Conservation (phyloP, 2,329 filamentous ascomycete species). For the Colletotrichum orchidophilum region DNA sequence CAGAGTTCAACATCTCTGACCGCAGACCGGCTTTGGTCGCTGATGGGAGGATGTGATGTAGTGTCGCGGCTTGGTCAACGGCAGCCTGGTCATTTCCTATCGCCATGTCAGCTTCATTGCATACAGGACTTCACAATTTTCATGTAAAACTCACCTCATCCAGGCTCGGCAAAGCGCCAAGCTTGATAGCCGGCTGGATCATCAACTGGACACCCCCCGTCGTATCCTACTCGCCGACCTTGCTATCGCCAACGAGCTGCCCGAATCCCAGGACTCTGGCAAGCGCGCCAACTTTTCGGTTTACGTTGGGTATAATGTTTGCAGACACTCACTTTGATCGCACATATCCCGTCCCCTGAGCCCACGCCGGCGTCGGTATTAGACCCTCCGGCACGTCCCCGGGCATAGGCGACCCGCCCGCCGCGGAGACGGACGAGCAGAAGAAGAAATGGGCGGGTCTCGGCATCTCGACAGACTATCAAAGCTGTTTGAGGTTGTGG, state of each 20-base stretch:
- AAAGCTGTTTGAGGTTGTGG: constrained; percentile 44
- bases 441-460: background rate
- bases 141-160: constrained; percentile 41
- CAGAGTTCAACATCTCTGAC: constrained; percentile 54
- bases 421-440: constrained; percentile 18
- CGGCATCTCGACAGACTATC: constrained; percentile 40
- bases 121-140: background rate
- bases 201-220: constrained; percentile 60
- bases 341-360: background rate
- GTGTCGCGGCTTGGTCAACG: constrained; percentile 46
- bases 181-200: constrained; percentile 53
- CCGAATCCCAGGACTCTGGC: constrained; percentile 48
- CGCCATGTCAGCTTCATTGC: background rate
- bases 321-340: constrained; percentile 57
- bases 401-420: constrained; percentile 46
- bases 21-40: constrained; percentile 52
- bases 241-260: constrained; percentile 54
- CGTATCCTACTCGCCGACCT: constrained; percentile 55
- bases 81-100: constrained; percentile 41
- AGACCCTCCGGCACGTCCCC: constrained; percentile 18
- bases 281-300: background rate
- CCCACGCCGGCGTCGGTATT: background rate
- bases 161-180: constrained; percentile 54
- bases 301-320: constrained; percentile 45
- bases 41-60: constrained; percentile 54